Percentiles rank a stretch among this genome's conserved stretches.
Evolutionary conservation across 768 basidiomycete species (phyloP).

Genomic region (Mycena rosella): DNA sequence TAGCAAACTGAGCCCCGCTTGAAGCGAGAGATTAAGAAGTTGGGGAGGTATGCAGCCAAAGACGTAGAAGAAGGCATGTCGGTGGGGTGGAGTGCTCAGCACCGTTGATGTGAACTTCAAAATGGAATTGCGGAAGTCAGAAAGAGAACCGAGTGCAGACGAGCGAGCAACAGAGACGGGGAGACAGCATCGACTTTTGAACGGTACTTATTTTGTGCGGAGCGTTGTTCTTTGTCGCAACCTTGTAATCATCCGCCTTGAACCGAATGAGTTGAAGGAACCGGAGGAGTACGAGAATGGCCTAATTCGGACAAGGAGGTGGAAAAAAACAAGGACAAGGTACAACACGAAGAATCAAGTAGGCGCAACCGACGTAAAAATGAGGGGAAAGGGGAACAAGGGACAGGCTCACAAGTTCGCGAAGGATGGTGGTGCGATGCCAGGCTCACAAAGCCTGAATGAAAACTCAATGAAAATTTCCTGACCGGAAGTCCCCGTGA

Average conservation of each 20-base stretch:
- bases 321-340: not conserved
- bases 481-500: no score
- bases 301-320: conserved; percentile 29
- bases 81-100: conserved; percentile 27
- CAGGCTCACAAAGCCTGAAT: no score
- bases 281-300: conserved; percentile 14
- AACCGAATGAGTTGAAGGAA: no score
- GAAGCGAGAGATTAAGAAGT: conserved; percentile 39
- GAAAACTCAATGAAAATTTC: no score
- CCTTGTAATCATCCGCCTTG: conserved; percentile 28
- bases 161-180: conserved; percentile 4
- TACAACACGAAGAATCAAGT: no score
- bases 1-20: conserved; percentile 36
- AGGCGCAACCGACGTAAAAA: no score
- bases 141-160: not conserved
- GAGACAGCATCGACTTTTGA: not conserved
- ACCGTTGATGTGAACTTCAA: conserved; percentile 23
- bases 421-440: no score
- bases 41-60: conserved; percentile 38
- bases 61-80: conserved; percentile 29
- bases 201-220: conserved; percentile 14
- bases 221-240: conserved; percentile 2
- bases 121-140: not conserved
- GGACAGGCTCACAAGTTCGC: no score
- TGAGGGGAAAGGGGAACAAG: no score